These are phyloP conservation scores for Blastobotrys serpentis DNA, from an alignment of 1,139 yeast species.

Conservation along the genomic window DNA sequence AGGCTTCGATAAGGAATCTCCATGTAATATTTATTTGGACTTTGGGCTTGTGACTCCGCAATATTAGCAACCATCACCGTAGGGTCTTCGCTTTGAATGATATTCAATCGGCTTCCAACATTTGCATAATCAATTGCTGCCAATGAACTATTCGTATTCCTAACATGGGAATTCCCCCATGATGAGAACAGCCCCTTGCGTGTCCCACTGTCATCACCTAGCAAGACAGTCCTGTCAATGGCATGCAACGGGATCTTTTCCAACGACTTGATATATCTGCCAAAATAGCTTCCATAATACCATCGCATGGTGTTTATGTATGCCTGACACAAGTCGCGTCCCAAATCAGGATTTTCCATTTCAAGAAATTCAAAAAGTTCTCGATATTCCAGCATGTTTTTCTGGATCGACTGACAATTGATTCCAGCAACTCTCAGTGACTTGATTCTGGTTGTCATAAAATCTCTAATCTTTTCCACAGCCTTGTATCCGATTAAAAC, in stretches of 20 bases:
- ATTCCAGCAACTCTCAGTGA: conserved; percentile 52
- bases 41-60: conserved; percentile 69
- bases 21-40: conserved; percentile 51
- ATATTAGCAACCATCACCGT: conserved; percentile 80
- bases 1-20: conserved; percentile 75
- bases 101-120: conserved; percentile 56
- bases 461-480: conserved; percentile 74
- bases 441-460: conserved; percentile 62
- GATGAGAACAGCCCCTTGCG: conserved; percentile 16
- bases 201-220: conserved; percentile 41
- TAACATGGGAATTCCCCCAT: conserved; percentile 2
- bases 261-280: conserved; percentile 73
- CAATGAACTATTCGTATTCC: conserved; percentile 2
- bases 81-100: conserved; percentile 53
- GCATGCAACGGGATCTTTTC: conserved; percentile 57
- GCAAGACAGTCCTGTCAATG: conserved; percentile 52
- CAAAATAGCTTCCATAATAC: conserved; percentile 82
- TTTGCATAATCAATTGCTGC: conserved; percentile 48
- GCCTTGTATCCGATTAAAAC: conserved; percentile 50
- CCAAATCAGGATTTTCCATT: conserved; percentile 58
- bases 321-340: conserved; percentile 74
- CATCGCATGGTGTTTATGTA: conserved; percentile 86
- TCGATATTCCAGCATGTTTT: conserved; percentile 56
- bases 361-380: conserved; percentile 61
- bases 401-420: conserved; percentile 73